Evolutionary conservation across 345 rosid species (phyloP), one percentile per base, ranked within the genome.

Genomic region (Rhizophora apiculata): DNA sequence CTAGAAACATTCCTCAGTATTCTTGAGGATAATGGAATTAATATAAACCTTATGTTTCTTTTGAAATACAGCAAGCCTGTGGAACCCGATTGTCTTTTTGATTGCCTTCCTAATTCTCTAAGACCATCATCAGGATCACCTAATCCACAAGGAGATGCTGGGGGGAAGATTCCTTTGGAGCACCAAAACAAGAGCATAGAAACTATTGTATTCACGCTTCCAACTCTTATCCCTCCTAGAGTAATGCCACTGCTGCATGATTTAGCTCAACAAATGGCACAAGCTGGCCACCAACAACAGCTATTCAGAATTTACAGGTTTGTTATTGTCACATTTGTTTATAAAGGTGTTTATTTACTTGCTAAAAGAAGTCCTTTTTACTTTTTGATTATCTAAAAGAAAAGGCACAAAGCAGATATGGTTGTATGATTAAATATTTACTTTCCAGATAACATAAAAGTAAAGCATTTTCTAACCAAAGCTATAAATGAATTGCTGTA

Each of bases 271-370:
- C 95, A 94, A 70, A 91, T 94, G 98, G 88, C 82, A 75, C 89
- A 80, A 76, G 91, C 97, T 71, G 96, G 95, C 51, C 98, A 88
- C 64, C 98, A 94, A 63, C 98, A 94, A 78, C 97, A 94, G 72
- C 82, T 88, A 20, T 91, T 88, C 69, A 83, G 85, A 72, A 83
- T 79, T 57, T 94, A 87, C 83, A 83, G 96, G 98, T 93, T 21
- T 21, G 37, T 24, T 27, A 13, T 43, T 11, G 19, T 13, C 49
- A 11, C 15, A 43, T 13, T 3, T 43, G 37, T 34, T 34, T 43
- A 13, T 43, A 43, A 11, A 43, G 49, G 18, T 13, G 18, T 43
- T 43, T 43, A 15, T 43, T 43, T 43, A 19, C 49, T 13, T 43
- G 49, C 15, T 13, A 13, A 13, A 43, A 43, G 49, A 43, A 43